A percentile compares a stretch with the other conserved stretches of the same genome.
phyloP scores from a whole-genome alignment of 169 alveolate genomes.

The Amoebophrya sp. region DNA sequence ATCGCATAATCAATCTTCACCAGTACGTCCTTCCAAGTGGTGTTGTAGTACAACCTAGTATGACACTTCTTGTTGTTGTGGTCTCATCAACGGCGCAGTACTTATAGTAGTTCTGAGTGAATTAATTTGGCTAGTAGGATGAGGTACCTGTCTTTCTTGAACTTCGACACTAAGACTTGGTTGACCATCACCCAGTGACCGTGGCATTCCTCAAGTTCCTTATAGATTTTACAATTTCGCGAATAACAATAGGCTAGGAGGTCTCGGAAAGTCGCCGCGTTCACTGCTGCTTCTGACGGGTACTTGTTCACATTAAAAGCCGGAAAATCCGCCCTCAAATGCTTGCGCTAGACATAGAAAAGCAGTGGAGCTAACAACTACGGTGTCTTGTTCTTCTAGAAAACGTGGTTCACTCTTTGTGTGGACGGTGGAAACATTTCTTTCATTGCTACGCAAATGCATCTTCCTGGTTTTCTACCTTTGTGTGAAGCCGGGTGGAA shows the following conservation, averaged over 20 bases:
- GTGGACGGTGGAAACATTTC: too few relatives aligned
- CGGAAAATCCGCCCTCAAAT: background rate
- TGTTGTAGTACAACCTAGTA: background rate
- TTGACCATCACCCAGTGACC: background rate
- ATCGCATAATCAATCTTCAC: too few relatives aligned
- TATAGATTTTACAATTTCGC: background rate
- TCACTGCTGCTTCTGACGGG: background rate
- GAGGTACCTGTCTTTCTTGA: background rate
- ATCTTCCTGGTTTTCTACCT: too few relatives aligned
- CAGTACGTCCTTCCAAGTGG: too few relatives aligned
- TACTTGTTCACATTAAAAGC: background rate
- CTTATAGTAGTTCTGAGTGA: background rate
- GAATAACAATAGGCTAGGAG: background rate
- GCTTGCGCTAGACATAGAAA: background rate
- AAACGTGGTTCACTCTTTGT: too few relatives aligned
- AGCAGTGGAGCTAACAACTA: too few relatives aligned
- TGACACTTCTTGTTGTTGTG: background rate
- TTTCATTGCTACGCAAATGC: too few relatives aligned
- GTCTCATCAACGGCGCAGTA: background rate
- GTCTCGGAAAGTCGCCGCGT: background rate
- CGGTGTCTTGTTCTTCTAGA: too few relatives aligned
- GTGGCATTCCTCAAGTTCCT: background rate
- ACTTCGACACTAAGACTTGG: background rate
- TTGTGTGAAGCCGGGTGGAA: too few relatives aligned
- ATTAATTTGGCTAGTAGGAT: background rate